A percentile compares a stretch with the other conserved stretches of the same genome.
Conservation (phyloP, 2,329 filamentous ascomycete genomes). For the Penicillium brasilianum region DNA sequence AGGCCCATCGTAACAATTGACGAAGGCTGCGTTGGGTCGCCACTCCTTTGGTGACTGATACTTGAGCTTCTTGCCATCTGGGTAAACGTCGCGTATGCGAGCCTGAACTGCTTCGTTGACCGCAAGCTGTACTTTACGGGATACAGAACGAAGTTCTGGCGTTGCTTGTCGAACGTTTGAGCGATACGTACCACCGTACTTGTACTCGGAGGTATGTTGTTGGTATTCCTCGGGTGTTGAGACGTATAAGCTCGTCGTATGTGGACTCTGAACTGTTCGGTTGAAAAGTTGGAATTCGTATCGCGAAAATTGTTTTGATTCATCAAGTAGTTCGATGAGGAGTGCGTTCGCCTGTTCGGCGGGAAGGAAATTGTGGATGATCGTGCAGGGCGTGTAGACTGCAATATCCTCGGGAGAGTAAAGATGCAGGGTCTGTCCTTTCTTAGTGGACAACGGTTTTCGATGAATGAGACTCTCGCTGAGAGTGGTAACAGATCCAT, state of each 20-base stretch:
- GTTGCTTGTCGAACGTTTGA: constrained; percentile 77
- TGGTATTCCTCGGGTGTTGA: constrained; percentile 71
- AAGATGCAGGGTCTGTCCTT: constrained; percentile 81
- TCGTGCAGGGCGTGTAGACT: constrained; percentile 83
- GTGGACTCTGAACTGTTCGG: constrained; percentile 80
- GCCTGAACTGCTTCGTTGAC: constrained; percentile 79
- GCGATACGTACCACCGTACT: constrained; percentile 81
- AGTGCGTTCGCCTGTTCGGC: constrained; percentile 72
- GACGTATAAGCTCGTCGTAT: constrained; percentile 84
- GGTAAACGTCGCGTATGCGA: constrained; percentile 72
- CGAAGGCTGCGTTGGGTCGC: constrained; percentile 87
- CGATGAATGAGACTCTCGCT: constrained; percentile 16
- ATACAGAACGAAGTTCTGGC: constrained; percentile 73
- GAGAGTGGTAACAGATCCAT: constrained; percentile 23
- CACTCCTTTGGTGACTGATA: constrained; percentile 76
- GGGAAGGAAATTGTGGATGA: constrained; percentile 89
- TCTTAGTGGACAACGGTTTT: constrained; percentile 63
- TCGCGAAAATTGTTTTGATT: constrained; percentile 72
- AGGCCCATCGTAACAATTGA: constrained; percentile 88
- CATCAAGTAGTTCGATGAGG: constrained; percentile 74
- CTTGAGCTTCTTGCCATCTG: constrained; percentile 72
- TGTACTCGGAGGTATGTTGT: constrained; percentile 76
- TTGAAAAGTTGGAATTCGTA: constrained; percentile 87
- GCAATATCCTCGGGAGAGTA: constrained; percentile 83
- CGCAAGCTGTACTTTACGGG: constrained; percentile 69